Evolutionary conservation across 2,329 filamentous ascomycete genomes (phyloP).

Genomic region (Neonectria sp.): DNA sequence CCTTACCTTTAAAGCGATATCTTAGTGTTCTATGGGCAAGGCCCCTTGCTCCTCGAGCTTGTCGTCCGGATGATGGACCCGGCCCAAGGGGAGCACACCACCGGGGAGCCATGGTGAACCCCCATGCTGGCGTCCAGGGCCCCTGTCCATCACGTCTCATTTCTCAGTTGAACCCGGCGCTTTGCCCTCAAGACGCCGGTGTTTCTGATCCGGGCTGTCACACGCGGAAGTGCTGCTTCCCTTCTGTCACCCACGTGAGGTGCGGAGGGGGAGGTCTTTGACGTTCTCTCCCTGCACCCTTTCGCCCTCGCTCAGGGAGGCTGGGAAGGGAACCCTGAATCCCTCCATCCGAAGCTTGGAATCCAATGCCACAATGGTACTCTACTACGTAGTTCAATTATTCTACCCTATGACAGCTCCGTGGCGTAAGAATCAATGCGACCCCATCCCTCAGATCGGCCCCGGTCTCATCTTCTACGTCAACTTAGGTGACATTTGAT

Average conservation of each 20-base stretch:
- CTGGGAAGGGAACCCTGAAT: slow-evolving; percentile 16
- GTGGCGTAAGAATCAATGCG: not conserved
- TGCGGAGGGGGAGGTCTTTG: not conserved
- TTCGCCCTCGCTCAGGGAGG: not conserved
- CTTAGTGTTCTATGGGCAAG: slow-evolving; percentile 35
- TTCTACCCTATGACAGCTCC: slow-evolving; percentile 2
- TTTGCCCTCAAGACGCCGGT: slow-evolving; percentile 37
- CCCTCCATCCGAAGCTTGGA: slow-evolving; percentile 1
- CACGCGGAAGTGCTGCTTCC: slow-evolving; percentile 11
- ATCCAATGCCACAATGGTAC: slow-evolving; percentile 8
- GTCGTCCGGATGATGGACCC: slow-evolving; percentile 41
- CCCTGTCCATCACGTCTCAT: slow-evolving; percentile 26
- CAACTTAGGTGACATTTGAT: slow-evolving; percentile 5
- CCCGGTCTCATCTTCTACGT: slow-evolving; percentile 7
- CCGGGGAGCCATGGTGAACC: slow-evolving; percentile 16
- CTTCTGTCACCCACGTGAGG: slow-evolving; percentile 8
- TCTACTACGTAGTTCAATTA: not conserved
- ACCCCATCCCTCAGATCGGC: slow-evolving; percentile 5
- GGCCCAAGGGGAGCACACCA: slow-evolving; percentile 36
- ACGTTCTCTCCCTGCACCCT: not conserved
- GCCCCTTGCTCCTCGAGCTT: slow-evolving; percentile 36
- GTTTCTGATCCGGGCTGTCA: slow-evolving; percentile 36
- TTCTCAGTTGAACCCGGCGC: slow-evolving; percentile 33
- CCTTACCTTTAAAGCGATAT: slow-evolving; percentile 37
- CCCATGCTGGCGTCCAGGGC: slow-evolving; percentile 32